These are phyloP conservation scores for Amanita thiersii DNA, from an alignment of 768 basidiomycete species.

Conservation along the genomic window DNA sequence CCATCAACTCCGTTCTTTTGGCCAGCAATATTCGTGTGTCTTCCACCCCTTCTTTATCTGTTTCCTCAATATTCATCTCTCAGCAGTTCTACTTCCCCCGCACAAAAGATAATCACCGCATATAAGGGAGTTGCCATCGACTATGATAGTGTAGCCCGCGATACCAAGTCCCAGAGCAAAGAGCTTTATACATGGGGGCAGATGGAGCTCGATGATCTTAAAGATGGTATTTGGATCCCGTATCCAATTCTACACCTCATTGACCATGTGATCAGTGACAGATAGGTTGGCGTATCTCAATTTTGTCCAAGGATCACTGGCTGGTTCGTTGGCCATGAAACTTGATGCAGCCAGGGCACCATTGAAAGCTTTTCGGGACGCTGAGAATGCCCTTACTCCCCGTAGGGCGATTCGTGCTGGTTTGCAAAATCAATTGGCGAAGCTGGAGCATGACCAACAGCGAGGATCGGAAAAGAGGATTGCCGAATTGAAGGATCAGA, in stretches of 20 bases:
- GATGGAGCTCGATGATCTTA: constrained; percentile 58
- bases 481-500: constrained; percentile 60
- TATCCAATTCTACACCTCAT: constrained; percentile 8
- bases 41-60: not conserved
- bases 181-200: constrained; percentile 86
- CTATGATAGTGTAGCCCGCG: constrained; percentile 56
- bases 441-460: constrained; percentile 60
- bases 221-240: constrained; percentile 48
- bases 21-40: constrained; percentile 67
- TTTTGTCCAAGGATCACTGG: constrained; percentile 65
- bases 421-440: constrained; percentile 51
- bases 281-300: constrained; percentile 80
- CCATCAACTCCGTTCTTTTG: constrained; percentile 63
- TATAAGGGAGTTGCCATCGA: constrained; percentile 76
- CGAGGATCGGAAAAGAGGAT: constrained; percentile 61
- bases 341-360: constrained; percentile 58
- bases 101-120: constrained; percentile 74
- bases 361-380: constrained; percentile 65
- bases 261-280: constrained; percentile 38
- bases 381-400: constrained; percentile 53
- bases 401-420: constrained; percentile 52
- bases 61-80: constrained; percentile 9
- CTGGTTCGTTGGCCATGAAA: constrained; percentile 49
- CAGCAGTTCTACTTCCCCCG: constrained; percentile 46
- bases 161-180: constrained; percentile 69